Evolutionary conservation across 352 stramenopile genomes (phyloP), one percentile per base, ranked within the genome.

Genomic region (Phytophthora niederhauseri): DNA sequence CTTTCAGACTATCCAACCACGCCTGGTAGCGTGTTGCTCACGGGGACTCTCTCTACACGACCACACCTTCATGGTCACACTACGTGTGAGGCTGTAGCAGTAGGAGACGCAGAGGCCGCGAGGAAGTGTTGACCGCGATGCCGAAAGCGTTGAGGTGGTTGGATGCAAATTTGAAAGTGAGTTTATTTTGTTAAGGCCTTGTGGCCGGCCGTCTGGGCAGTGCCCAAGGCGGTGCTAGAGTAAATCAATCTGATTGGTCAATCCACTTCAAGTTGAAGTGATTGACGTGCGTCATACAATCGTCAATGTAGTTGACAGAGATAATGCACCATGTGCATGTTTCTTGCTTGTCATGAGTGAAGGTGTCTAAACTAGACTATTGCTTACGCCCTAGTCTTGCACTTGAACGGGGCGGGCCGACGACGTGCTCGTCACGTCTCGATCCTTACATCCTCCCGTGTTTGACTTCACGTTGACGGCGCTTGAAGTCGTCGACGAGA

Each of bases 391-490:
- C 24, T 26, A 26, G 24, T 26, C 24, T 26, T 26, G 24, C 24
- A 26, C 24, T 26, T 26, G n/a, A n/a, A n/a, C n/a, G n/a, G n/a
- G n/a, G n/a, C 24, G 24, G 24, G 24, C 24, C 24, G 24, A 26
- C 24, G 2, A 22, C 41, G 41, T 48, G 41, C 14, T 19, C 41
- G 41, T 48, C 14, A 48, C 41, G 15, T 48, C 41, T 19, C 15
- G 17, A 5, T 48, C 45, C 20, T 55, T 55, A 64, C 57, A 64
- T 64, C 46, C 45, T 64, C 54, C 54, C 15, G 30, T 46, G 49
- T 22, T 60, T 70, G 54, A 60, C 54, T 70, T 70, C 63, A 31
- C 54, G 54, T 64, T 64, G 63, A 41, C 31, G 19, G n/a, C 55
- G 6, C 46, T 59, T 60, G 31, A 60, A 60, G 48, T 59, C 28